These are phyloP conservation scores for Loxodes magnus DNA, from an alignment of 73 alveolate species.

Conservation along the genomic window DNA sequence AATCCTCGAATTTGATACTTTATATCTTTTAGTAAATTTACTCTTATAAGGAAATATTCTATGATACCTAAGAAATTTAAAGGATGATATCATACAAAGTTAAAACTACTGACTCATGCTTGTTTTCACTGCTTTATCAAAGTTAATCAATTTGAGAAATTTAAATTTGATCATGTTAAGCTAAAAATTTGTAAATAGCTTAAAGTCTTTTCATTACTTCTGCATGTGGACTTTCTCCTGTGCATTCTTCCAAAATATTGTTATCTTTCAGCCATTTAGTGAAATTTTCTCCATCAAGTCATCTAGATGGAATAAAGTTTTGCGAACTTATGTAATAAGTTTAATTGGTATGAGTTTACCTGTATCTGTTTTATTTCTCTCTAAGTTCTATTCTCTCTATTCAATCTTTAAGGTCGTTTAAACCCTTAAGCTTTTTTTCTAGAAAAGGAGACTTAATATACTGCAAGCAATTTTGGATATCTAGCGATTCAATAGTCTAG, in stretches of 20 bases:
- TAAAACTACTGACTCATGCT: conserved; percentile 6
- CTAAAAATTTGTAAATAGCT: not conserved
- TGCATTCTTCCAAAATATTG: too few species aligned
- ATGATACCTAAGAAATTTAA: not conserved
- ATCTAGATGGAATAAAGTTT: too few species aligned
- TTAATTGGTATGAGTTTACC: too few species aligned
- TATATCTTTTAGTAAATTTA: not conserved
- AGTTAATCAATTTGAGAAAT: not conserved
- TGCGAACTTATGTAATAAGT: too few species aligned
- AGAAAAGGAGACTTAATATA: conserved; percentile 42
- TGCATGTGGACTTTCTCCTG: conserved; percentile 9
- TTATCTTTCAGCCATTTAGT: too few species aligned
- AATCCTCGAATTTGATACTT: not conserved
- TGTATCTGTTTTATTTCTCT: too few species aligned
- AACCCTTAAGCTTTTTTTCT: conserved; percentile 52
- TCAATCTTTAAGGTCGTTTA: conserved; percentile 51
- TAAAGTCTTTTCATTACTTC: conserved; percentile 7
- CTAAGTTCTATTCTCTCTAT: too few species aligned
- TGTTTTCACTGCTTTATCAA: not conserved
- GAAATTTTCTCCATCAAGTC: too few species aligned
- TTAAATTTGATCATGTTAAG: not conserved
- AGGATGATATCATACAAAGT: conserved; percentile 5
- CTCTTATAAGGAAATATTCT: conserved; percentile 1
- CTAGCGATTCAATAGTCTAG: conserved; percentile 18
- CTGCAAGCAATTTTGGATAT: conserved; percentile 30